Evolutionary conservation across 768 basidiomycete species (phyloP).

Genomic region (Lyophyllum decastes): DNA sequence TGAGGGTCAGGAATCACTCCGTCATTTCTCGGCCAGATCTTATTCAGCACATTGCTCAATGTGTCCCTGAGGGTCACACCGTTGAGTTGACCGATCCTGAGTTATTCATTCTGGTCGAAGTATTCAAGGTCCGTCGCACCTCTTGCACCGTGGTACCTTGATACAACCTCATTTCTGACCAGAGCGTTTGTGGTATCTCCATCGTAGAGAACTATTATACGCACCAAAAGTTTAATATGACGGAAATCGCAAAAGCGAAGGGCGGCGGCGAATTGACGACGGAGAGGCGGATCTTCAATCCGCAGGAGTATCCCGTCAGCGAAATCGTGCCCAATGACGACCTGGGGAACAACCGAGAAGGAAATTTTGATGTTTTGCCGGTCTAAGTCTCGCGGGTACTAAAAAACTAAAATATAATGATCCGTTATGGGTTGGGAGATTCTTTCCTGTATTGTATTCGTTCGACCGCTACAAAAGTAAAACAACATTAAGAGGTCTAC

Average conservation of each 20-base stretch:
- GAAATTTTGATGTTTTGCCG: neutral
- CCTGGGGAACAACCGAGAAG: neutral
- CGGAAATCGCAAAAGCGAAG: conserved; percentile 62
- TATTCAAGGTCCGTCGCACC: conserved; percentile 67
- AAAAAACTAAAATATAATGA: too few species aligned
- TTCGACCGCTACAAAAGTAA: neutral
- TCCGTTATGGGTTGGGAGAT: too few species aligned
- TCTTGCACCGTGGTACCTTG: neutral
- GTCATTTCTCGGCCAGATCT: conserved; percentile 58
- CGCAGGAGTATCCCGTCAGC: neutral
- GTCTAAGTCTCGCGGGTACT: too few species aligned
- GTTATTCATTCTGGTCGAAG: conserved; percentile 75
- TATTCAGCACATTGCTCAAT: conserved; percentile 69
- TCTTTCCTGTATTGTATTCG: too few species aligned
- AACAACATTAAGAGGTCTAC: neutral
- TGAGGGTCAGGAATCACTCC: conserved; percentile 76
- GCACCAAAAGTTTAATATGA: conserved; percentile 77
- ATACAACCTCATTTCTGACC: conserved; percentile 4
- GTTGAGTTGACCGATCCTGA: conserved; percentile 73
- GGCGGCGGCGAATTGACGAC: conserved; percentile 33
- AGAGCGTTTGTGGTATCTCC: conserved; percentile 79
- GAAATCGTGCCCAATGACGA: neutral
- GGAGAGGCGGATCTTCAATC: conserved; percentile 14
- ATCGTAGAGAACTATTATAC: conserved; percentile 73
- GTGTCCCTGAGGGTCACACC: conserved; percentile 65